A percentile compares a stretch with the other conserved stretches of the same genome.
These are phyloP conservation scores for Hippophae rhamnoides DNA, from an alignment of 306 rosid species.

Conservation along the genomic window DNA sequence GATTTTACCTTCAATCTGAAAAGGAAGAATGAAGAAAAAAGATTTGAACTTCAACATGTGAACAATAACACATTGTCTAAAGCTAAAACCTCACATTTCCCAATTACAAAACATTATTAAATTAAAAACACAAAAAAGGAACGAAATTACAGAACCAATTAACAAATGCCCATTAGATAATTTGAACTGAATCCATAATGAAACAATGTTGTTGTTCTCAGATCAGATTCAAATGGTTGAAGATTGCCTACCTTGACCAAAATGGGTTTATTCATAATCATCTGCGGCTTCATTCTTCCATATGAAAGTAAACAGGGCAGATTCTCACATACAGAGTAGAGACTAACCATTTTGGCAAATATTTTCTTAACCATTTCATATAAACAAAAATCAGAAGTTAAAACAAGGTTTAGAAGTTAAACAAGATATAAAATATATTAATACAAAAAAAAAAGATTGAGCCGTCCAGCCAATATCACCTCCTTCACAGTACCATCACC, in stretches of 20 bases:
- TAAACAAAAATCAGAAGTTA: conserved; percentile 6
- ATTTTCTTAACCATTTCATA: conserved; percentile 28
- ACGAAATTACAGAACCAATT: no score
- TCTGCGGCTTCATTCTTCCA: neutral
- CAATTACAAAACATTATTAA: no score
- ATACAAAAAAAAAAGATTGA: conserved; percentile 49
- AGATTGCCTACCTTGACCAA: no score
- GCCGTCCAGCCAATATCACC: conserved; percentile 94
- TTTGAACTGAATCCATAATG: conserved; percentile 3
- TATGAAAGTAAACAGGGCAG: neutral
- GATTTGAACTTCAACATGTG: no score
- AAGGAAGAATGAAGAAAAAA: neutral
- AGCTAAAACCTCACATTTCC: no score
- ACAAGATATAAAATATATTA: neutral
- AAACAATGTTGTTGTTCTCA: neutral
- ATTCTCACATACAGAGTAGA: neutral
- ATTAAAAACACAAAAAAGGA: no score
- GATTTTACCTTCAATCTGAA: neutral
- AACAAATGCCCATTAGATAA: no score
- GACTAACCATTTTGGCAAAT: conserved; percentile 6
- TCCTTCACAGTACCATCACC: conserved; percentile 26
- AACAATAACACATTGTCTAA: no score
- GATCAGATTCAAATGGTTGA: no score
- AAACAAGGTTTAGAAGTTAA: conserved; percentile 4
- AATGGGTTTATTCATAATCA: no score